Evolutionary conservation across 495 filamentous ascomycete species (phyloP).

Genomic region (Podospora sp.): DNA sequence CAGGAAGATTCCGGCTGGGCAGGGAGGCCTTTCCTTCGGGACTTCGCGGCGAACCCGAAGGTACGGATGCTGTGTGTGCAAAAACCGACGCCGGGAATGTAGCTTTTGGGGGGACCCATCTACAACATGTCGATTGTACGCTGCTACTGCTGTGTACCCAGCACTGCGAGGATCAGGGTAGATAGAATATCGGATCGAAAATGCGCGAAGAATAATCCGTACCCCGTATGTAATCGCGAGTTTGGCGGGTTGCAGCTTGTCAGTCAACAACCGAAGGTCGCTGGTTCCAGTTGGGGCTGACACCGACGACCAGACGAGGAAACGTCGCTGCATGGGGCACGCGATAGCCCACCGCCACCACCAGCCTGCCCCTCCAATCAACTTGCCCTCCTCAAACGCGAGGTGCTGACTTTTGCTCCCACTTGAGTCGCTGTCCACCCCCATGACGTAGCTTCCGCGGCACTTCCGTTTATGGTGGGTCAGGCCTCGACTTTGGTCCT

Average conservation of each 20-base stretch:
- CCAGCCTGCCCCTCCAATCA: neutral
- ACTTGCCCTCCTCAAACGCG: conserved; percentile 5
- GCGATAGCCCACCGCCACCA: neutral
- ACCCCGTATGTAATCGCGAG: neutral
- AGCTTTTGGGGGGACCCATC: neutral
- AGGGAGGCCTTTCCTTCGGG: neutral
- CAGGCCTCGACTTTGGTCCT: neutral
- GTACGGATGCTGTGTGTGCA: neutral
- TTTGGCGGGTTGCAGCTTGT: neutral
- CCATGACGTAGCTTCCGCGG: conserved; percentile 23
- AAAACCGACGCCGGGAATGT: neutral
- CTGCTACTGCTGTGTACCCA: neutral
- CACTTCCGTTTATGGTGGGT: conserved; percentile 33
- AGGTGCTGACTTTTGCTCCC: conserved; percentile 23
- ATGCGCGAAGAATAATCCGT: neutral
- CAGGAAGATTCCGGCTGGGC: conserved; percentile 1
- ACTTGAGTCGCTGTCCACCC: conserved; percentile 15
- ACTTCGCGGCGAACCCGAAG: neutral
- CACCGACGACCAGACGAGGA: neutral
- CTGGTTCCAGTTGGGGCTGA: neutral
- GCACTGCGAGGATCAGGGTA: neutral
- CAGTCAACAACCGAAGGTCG: neutral
- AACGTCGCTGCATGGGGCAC: conserved; percentile 1
- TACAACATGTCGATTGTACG: neutral
- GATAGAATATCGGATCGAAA: neutral